Evolutionary conservation across 495 filamentous ascomycete genomes (phyloP), one percentile per base, ranked within the genome.

Genomic region (Penicillium ucsense): DNA sequence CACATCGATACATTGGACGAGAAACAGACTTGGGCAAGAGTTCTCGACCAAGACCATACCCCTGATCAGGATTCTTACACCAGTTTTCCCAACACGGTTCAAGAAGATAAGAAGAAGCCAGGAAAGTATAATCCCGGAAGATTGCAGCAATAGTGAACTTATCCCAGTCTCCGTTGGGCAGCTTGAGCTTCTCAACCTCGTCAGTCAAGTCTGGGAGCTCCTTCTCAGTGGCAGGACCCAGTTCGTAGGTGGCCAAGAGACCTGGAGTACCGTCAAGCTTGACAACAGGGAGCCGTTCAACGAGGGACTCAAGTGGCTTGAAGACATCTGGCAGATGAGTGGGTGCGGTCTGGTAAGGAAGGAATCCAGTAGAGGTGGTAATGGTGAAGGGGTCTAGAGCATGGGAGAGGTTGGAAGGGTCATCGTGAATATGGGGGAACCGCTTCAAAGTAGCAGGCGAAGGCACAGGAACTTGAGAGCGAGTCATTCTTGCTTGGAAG

Each of bases 91-190:
- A 89, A 64, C 89, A 95, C n/a, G 89, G 89, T 70, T 95, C 89
- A n/a, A 95, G 76, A 10, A 95, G 71, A 60, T 92, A 94, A 0
- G 89, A 84, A 9, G 85, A 90, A 1, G 88, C 86, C 3, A 95
- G 68, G 70, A 94, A 95, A 29, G 84, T 83, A 61, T 95, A 95
- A 68, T 95, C 89, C 28, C 89, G 73, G 64, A 94, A 94, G 45
- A 91, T 67, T 30, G 88, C 89, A 59, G 86, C 87, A 72, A 91
- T 75, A 31, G 84, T 70, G 11, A 82, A 82, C 12, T 89, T 72
- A 63, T 95, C 81, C 43, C 73, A 64, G 35, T 70, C 67, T 2
- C 67, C 67, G 52, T 71, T 66, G 20, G 57, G 40, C 10, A 66
- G 54, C 27, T 65, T 53, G 51, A 89, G 81, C 60, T 82, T 83